phyloP scores from a whole-genome alignment of 306 rosid genomes.

The Pterocarpus santalinus region DNA sequence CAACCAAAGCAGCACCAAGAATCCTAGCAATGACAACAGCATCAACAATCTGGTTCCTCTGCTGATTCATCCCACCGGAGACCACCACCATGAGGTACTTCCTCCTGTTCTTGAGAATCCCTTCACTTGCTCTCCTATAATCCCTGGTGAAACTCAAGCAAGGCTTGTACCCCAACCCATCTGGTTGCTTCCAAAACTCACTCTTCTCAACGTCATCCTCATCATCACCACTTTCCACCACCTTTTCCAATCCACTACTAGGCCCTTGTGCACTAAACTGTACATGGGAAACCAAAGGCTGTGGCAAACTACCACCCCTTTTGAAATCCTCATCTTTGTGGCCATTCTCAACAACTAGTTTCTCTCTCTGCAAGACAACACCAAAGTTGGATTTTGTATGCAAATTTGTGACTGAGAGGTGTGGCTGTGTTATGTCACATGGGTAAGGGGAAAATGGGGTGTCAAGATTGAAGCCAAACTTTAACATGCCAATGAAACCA shows the following conservation, averaged over 20 bases:
- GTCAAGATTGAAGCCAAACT: slow-evolving; percentile 55
- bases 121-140: slow-evolving; percentile 62
- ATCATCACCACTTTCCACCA: slow-evolving; percentile 13
- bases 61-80: slow-evolving; percentile 98
- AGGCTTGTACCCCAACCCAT: slow-evolving; percentile 87
- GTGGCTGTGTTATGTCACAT: slow-evolving; percentile 56
- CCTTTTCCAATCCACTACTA: slow-evolving; percentile 19
- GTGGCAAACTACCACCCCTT: not conserved
- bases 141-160: slow-evolving; percentile 74
- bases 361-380: slow-evolving; percentile 1
- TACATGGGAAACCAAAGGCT: slow-evolving; percentile 52
- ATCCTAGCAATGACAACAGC: slow-evolving; percentile 98
- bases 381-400: slow-evolving; percentile 47
- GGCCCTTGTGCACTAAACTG: slow-evolving; percentile 44
- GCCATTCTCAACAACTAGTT: not conserved
- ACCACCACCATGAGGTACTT: slow-evolving; percentile 89
- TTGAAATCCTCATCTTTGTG: slow-evolving; percentile 41
- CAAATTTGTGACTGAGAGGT: slow-evolving; percentile 46
- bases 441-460: slow-evolving; percentile 62
- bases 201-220: slow-evolving; percentile 31
- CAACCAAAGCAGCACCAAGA: slow-evolving; percentile 94
- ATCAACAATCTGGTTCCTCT: slow-evolving; percentile 97
- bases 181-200: slow-evolving; percentile 90
- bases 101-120: slow-evolving; percentile 61
- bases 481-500: slow-evolving; percentile 72